Conservation (phyloP, 345 rosid species). For the Ceriops tagal region DNA sequence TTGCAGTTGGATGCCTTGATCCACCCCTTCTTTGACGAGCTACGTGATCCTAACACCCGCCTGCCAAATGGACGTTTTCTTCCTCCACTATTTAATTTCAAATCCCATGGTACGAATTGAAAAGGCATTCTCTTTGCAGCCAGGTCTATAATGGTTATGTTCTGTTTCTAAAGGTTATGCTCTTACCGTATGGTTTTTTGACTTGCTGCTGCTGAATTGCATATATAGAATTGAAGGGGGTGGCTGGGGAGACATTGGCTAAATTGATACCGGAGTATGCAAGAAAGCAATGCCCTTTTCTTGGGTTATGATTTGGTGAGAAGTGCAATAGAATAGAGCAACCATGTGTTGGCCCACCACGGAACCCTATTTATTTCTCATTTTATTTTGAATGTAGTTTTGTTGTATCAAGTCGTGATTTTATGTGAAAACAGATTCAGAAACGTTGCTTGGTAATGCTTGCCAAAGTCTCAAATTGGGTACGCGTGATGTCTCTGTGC, state of each 20-base stretch:
- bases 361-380: conserved; percentile 26
- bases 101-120: conserved; percentile 56
- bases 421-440: conserved; percentile 37
- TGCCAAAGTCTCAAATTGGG: conserved; percentile 8
- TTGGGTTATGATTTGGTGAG: conserved; percentile 26
- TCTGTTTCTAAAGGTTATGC: not conserved
- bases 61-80: conserved; percentile 86
- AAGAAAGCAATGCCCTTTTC: conserved; percentile 30
- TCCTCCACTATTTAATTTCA: conserved; percentile 86
- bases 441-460: conserved; percentile 4
- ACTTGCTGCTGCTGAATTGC: not conserved
- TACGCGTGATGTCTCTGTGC: not conserved
- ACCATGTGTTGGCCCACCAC: conserved; percentile 7
- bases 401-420: conserved; percentile 17
- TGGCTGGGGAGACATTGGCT: conserved; percentile 21
- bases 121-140: not conserved
- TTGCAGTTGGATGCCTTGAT: conserved; percentile 77
- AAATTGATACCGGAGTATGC: conserved; percentile 35
- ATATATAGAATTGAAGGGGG: conserved; percentile 25
- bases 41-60: conserved; percentile 70
- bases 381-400: conserved; percentile 2
- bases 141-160: not conserved
- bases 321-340: conserved; percentile 19
- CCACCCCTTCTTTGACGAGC: conserved; percentile 95
- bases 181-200: not conserved